Evolutionary conservation across 768 basidiomycete species (phyloP).

Genomic region (Chlorophyllum brunneum): DNA sequence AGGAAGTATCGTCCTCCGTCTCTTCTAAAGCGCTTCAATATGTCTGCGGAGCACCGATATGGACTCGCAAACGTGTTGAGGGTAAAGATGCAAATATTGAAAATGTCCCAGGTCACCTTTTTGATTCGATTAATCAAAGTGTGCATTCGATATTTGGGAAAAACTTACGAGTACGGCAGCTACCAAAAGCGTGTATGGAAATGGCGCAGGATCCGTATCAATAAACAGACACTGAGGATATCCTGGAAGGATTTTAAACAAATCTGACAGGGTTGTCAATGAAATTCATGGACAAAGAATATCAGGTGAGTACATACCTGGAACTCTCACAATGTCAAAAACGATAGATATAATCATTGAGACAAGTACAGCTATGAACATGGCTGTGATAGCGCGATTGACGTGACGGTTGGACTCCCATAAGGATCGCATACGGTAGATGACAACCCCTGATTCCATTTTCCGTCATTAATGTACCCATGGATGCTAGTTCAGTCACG

Average conservation of each 20-base stretch:
- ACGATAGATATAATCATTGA: neutral
- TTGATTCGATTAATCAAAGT: too few species aligned
- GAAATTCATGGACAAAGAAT: neutral
- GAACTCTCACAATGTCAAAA: neutral
- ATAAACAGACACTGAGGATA: neutral
- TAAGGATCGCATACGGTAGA: slow-evolving; percentile 1
- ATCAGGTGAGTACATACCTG: neutral
- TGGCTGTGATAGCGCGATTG: neutral
- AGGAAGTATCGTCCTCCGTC: slow-evolving; percentile 2
- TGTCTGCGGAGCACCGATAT: neutral
- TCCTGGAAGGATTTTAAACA: neutral
- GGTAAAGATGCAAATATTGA: neutral
- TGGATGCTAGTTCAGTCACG: neutral
- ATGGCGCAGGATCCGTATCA: too few species aligned
- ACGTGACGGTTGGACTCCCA: neutral
- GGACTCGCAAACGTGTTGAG: neutral
- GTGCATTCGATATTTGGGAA: too few species aligned
- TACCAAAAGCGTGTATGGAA: neutral
- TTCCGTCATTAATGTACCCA: neutral
- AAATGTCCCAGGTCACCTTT: neutral
- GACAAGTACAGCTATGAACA: neutral
- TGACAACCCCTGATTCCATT: neutral
- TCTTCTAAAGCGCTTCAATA: neutral
- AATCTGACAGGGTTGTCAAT: neutral
- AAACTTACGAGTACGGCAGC: neutral